phyloP scores from a whole-genome alignment of 1,284 basidiomycete genomes.

The Cerrena zonata region DNA sequence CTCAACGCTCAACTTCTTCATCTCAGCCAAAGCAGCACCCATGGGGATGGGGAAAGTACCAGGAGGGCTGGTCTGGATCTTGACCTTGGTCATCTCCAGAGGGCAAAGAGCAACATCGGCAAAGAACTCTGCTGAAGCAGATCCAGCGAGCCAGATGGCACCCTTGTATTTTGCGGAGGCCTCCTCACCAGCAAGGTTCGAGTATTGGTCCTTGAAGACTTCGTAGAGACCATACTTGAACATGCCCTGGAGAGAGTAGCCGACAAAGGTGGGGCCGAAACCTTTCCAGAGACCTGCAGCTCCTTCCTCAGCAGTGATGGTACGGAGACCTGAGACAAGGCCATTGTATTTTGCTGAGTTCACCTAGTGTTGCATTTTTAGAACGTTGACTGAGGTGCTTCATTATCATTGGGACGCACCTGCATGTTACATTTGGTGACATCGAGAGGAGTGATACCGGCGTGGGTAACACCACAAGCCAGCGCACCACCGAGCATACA shows the following conservation, averaged over 20 bases:
- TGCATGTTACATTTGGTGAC: slow-evolving; percentile 98
- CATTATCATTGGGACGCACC: slow-evolving; percentile 49
- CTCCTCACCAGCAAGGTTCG: slow-evolving; percentile 83
- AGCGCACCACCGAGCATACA: slow-evolving; percentile 86
- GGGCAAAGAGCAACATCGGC: slow-evolving; percentile 86
- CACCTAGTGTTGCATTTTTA: slow-evolving; percentile 42
- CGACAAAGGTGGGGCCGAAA: slow-evolving; percentile 85
- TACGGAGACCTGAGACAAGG: slow-evolving; percentile 67
- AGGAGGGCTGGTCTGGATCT: slow-evolving; percentile 69
- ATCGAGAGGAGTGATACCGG: slow-evolving; percentile 88
- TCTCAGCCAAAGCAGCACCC: slow-evolving; percentile 62
- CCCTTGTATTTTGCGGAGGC: slow-evolving; percentile 83
- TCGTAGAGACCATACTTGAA: slow-evolving; percentile 97
- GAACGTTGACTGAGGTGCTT: slow-evolving; percentile 2
- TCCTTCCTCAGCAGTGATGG: slow-evolving; percentile 80
- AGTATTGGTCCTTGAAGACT: slow-evolving; percentile 89
- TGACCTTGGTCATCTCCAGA: slow-evolving; percentile 81
- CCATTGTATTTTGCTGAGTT: slow-evolving; percentile 74
- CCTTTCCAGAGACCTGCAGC: slow-evolving; percentile 87
- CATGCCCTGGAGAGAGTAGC: slow-evolving; percentile 93
- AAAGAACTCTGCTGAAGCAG: slow-evolving; percentile 90
- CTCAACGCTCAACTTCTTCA: slow-evolving; percentile 56
- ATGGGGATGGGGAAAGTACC: slow-evolving; percentile 74
- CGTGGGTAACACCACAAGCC: slow-evolving; percentile 91
- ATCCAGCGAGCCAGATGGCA: slow-evolving; percentile 89